Conservation (phyloP, 495 filamentous ascomycete species). For the Xylaria nigripes region DNA sequence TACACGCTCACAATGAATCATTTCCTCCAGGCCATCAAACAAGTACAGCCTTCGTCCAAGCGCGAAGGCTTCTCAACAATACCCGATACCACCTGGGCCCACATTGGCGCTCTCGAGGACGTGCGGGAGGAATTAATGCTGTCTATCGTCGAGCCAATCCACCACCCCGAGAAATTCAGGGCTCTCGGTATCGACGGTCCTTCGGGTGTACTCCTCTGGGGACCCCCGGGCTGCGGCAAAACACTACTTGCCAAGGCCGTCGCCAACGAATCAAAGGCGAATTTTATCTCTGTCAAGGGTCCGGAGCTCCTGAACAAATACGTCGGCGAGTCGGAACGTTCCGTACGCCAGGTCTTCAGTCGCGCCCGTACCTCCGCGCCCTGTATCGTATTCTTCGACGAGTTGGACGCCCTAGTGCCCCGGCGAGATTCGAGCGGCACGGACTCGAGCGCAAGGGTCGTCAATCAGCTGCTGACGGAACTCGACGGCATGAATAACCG, state of each 20-base stretch:
- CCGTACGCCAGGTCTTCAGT: constrained; percentile 85
- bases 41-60: constrained; percentile 87
- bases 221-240: constrained; percentile 94
- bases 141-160: constrained; percentile 90
- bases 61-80: constrained; percentile 96
- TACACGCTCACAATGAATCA: constrained; percentile 31
- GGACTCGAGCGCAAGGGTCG: constrained; percentile 79
- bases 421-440: constrained; percentile 71
- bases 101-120: constrained; percentile 76
- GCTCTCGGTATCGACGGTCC: constrained; percentile 80
- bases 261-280: constrained; percentile 88
- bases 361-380: constrained; percentile 79
- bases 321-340: constrained; percentile 89
- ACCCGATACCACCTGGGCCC: constrained; percentile 90
- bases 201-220: constrained; percentile 91
- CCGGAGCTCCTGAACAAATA: constrained; percentile 93
- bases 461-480: constrained; percentile 95
- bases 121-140: constrained; percentile 77
- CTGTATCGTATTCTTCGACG: constrained; percentile 97
- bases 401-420: constrained; percentile 87
- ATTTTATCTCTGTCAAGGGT: constrained; percentile 97
- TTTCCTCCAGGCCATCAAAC: constrained; percentile 56
- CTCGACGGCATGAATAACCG: constrained; percentile 79
- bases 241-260: constrained; percentile 94
- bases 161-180: constrained; percentile 68